Percentiles rank a stretch among this genome's conserved stretches.
Conservation (phyloP, 108 stramenopile genomes). For the Stephanodiscus minutulus region DNA sequence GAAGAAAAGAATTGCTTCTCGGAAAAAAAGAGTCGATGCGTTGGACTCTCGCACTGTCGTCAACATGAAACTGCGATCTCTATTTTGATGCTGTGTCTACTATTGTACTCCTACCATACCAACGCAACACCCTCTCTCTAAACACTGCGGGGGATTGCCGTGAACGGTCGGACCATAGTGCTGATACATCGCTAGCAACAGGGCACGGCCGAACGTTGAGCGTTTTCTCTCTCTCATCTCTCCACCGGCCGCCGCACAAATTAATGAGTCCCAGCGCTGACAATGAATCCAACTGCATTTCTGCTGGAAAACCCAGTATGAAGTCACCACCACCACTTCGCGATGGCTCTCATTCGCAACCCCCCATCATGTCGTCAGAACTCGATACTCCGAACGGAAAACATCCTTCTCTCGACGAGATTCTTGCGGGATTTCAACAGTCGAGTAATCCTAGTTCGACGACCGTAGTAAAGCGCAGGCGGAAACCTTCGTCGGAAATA, state of each 20-base stretch:
- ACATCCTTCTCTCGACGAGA: not conserved
- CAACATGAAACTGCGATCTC: no score
- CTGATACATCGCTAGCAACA: no score
- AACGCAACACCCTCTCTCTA: no score
- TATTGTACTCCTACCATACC: no score
- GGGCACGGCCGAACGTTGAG: no score
- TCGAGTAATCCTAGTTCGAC: not conserved
- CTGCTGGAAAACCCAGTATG: not conserved
- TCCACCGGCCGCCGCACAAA: not conserved
- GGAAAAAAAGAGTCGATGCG: no score
- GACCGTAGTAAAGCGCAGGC: no score
- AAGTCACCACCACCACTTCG: not conserved
- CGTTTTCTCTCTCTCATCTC: not conserved
- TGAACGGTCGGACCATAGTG: no score
- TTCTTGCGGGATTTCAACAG: not conserved
- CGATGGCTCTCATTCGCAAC: not conserved
- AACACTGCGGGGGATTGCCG: no score
- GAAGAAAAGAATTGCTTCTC: no score
- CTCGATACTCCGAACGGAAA: not conserved
- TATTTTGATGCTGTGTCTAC: no score
- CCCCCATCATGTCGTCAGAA: constrained; percentile 1
- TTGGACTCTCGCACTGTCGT: no score
- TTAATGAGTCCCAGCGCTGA: not conserved
- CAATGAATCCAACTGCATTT: constrained; percentile 1
- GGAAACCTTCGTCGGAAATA: constrained; percentile 9